Conservation (phyloP, 169 alveolate species). For the Cryptosporidium ubiquitum region DNA sequence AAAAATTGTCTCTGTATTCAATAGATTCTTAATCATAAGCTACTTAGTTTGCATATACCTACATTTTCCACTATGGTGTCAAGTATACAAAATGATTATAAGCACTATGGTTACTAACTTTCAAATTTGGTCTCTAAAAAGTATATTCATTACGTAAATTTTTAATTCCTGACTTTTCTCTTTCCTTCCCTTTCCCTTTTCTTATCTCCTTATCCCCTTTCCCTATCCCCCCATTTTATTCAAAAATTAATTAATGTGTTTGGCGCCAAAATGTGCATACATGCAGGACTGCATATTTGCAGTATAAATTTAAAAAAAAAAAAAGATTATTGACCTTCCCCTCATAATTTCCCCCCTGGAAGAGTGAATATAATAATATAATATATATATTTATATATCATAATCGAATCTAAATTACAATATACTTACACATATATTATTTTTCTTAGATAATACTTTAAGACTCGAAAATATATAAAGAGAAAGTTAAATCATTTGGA, state of each 20-base stretch:
- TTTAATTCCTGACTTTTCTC: background rate
- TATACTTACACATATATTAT: background rate
- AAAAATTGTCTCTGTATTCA: too few species aligned
- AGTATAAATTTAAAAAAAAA: constrained; percentile 33
- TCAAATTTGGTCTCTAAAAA: too few species aligned
- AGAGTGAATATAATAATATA: background rate
- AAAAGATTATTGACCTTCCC: constrained; percentile 49
- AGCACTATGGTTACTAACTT: too few species aligned
- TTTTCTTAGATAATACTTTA: background rate
- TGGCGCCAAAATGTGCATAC: constrained; percentile 57
- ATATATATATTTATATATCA: background rate
- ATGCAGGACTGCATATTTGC: constrained; percentile 46
- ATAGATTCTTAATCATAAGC: background rate
- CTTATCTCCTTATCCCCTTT: background rate
- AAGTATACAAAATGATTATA: too few species aligned
- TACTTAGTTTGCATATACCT: background rate
- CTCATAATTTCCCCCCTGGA: background rate
- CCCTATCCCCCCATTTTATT: background rate
- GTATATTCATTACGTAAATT: background rate
- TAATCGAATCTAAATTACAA: too few species aligned
- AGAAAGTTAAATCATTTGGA: background rate
- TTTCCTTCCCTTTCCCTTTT: background rate
- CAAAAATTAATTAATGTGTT: background rate
- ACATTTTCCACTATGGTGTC: too few species aligned
- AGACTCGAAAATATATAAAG: constrained; percentile 49